These are phyloP conservation scores for Chamaecrista fasciculata DNA, from an alignment of 306 rosid species.

Conservation along the genomic window DNA sequence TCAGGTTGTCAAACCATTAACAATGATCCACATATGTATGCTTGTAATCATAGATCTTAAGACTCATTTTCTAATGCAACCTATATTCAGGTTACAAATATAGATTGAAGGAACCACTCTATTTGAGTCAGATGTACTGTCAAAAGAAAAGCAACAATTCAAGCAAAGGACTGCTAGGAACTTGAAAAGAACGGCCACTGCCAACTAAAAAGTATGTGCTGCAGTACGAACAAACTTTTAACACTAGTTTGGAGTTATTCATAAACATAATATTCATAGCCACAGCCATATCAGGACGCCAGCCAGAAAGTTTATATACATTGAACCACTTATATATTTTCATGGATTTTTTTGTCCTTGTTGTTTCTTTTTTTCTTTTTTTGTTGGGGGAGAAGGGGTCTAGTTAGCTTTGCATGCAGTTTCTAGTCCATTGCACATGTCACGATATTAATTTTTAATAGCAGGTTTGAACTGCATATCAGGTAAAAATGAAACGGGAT, in stretches of 20 bases:
- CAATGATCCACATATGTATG: neutral
- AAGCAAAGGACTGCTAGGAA: neutral
- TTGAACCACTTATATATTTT: slow-evolving; percentile 32
- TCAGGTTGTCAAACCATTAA: neutral
- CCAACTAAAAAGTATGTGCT: slow-evolving; percentile 11
- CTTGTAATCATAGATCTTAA: neutral
- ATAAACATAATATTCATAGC: slow-evolving; percentile 14
- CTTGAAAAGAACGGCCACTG: neutral
- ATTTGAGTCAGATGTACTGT: neutral
- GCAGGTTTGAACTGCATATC: slow-evolving; percentile 31
- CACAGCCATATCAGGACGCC: slow-evolving; percentile 20
- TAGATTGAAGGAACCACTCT: neutral
- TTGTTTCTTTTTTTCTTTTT: no score
- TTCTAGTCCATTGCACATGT: slow-evolving; percentile 25
- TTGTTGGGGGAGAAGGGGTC: neutral
- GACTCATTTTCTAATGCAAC: slow-evolving; percentile 10
- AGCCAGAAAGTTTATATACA: slow-evolving; percentile 6
- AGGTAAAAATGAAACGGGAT: slow-evolving; percentile 3
- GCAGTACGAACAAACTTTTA: slow-evolving; percentile 6
- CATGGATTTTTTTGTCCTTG: no score
- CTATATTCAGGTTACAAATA: neutral
- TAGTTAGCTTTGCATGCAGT: slow-evolving; percentile 21
- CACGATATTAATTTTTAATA: slow-evolving; percentile 30
- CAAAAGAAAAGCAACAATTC: neutral
- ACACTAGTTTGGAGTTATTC: slow-evolving; percentile 16